These are phyloP conservation scores for Phycomyces blakesleeanus DNA, from an alignment of 192 early-diverging fungal genomes.

Conservation along the genomic window DNA sequence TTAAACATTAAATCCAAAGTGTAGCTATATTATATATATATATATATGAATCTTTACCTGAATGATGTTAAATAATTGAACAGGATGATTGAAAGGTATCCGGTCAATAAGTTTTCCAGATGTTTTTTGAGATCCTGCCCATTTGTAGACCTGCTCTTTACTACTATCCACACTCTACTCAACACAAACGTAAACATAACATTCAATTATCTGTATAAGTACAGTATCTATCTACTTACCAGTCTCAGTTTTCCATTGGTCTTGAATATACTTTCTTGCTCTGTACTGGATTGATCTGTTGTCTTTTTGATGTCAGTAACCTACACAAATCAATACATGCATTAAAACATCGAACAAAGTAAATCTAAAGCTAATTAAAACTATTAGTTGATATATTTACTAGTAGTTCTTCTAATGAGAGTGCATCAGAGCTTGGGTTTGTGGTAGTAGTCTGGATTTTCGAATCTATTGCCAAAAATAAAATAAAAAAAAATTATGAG, in stretches of 20 bases:
- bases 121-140: constrained; percentile 4
- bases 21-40: background rate
- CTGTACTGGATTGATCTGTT: too few relatives aligned
- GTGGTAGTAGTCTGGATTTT: background rate
- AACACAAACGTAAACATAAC: background rate
- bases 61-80: constrained; percentile 26
- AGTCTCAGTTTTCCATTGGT: background rate
- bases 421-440: background rate
- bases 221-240: background rate
- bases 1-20: background rate
- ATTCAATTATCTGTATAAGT: background rate
- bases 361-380: background rate
- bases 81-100: constrained; percentile 32
- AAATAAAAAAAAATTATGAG: too few relatives aligned
- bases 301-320: too few relatives aligned
- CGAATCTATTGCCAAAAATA: too few relatives aligned
- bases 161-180: constrained; percentile 5
- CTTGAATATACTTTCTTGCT: too few relatives aligned
- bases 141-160: constrained; percentile 17
- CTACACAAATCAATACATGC: background rate
- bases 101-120: constrained; percentile 26
- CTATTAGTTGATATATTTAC: background rate
- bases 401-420: constrained; percentile 28
- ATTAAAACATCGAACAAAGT: background rate
- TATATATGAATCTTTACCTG: too few relatives aligned